A percentile compares a stretch with the other conserved stretches of the same genome.
These are phyloP conservation scores for Sporothrix brunneoviolacea DNA, from an alignment of 2,329 filamentous ascomycete genomes.

Conservation along the genomic window DNA sequence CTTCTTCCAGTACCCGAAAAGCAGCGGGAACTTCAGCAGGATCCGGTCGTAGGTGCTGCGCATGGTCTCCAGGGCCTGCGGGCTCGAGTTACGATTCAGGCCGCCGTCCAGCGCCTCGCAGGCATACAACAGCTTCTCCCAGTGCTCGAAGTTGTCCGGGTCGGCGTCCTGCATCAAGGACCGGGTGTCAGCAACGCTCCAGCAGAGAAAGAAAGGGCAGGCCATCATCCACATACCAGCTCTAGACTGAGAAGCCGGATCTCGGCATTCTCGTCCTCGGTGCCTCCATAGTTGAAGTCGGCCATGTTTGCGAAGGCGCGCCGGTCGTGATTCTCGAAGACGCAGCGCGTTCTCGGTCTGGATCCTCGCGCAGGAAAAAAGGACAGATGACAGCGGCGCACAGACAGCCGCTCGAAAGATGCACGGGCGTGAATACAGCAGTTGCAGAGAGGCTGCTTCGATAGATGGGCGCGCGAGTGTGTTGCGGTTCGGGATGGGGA, in stretches of 20 bases:
- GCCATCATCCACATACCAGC: constrained; percentile 53
- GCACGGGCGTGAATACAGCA: too few relatives aligned
- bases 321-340: too few relatives aligned
- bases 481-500: not conserved
- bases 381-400: too few relatives aligned
- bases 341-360: too few relatives aligned
- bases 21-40: constrained; percentile 85
- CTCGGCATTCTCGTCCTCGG: constrained; percentile 75
- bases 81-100: constrained; percentile 92
- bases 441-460: too few relatives aligned
- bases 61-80: constrained; percentile 80
- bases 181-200: not conserved
- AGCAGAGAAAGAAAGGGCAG: too few relatives aligned
- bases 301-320: constrained; percentile 48
- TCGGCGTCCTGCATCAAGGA: constrained; percentile 52
- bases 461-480: not conserved
- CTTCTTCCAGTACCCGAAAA: constrained; percentile 99
- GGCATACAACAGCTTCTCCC: constrained; percentile 84
- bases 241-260: constrained; percentile 72
- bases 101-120: constrained; percentile 85
- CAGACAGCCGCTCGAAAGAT: too few relatives aligned
- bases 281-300: constrained; percentile 66
- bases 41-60: constrained; percentile 88
- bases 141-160: constrained; percentile 85
- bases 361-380: too few relatives aligned